Percentiles rank a stretch among this genome's conserved stretches.
Conservation (phyloP, 2,329 filamentous ascomycete species). For the Aspergillus ochraceus region DNA sequence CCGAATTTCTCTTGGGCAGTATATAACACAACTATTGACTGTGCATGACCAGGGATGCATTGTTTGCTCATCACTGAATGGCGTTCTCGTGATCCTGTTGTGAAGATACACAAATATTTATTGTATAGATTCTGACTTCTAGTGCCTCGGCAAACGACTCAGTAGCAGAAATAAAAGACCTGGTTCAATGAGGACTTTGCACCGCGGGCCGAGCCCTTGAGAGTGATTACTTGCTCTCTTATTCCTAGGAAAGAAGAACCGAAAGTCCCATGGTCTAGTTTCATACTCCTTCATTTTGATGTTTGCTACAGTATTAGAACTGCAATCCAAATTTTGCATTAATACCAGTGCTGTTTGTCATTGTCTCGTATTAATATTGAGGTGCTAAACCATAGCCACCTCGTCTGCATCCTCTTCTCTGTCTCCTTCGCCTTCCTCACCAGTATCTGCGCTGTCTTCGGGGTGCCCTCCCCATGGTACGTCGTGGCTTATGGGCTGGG, state of each 20-base stretch:
- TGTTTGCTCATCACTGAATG: not conserved
- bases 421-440: constrained; percentile 32
- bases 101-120: not conserved
- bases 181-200: no score
- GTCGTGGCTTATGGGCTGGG: constrained; percentile 40
- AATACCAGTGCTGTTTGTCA: not conserved
- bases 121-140: not conserved
- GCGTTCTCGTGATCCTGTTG: not conserved
- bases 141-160: not conserved
- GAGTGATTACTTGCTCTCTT: no score
- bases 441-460: constrained; percentile 36
- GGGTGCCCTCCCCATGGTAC: constrained; percentile 42
- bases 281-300: not conserved
- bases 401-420: constrained; percentile 37
- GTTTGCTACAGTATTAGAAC: not conserved
- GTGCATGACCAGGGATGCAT: not conserved
- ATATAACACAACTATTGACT: not conserved
- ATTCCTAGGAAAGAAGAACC: not conserved
- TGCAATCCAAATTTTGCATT: not conserved
- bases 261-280: not conserved
- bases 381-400: constrained; percentile 37
- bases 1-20: not conserved
- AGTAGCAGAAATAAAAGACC: no score
- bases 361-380: not conserved
- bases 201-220: no score